phyloP scores from a whole-genome alignment of 352 stramenopile genomes.

The Pythium brachiatum region DNA sequence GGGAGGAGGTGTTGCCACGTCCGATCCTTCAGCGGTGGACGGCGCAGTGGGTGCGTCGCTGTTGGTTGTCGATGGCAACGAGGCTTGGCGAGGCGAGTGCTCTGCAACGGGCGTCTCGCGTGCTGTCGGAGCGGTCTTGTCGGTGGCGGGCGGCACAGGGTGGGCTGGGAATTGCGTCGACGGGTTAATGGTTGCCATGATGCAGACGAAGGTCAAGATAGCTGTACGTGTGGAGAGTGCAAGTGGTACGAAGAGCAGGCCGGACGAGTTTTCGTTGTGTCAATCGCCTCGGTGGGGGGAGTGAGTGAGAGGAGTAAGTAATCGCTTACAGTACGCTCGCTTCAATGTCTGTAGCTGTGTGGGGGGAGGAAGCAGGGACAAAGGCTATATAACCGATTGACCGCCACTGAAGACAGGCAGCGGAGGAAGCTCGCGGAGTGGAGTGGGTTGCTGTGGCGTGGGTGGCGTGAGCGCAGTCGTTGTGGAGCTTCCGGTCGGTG shows the following conservation, averaged over 20 bases:
- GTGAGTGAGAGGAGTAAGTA: neutral
- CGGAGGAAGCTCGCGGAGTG: neutral
- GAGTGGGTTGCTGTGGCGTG: neutral
- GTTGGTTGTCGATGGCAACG: conserved; percentile 4
- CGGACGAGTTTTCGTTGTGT: neutral
- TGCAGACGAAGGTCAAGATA: neutral
- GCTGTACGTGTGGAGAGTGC: neutral
- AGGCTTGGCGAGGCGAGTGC: conserved; percentile 20
- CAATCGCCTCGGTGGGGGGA: neutral
- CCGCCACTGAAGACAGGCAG: conserved; percentile 4
- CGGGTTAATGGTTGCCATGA: conserved; percentile 28
- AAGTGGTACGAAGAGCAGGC: too few species aligned
- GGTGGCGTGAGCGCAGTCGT: neutral
- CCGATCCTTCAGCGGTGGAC: neutral
- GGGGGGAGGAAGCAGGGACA: neutral
- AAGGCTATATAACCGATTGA: neutral
- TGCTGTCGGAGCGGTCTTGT: neutral
- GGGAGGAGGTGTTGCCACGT: neutral
- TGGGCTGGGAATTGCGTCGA: conserved; percentile 19
- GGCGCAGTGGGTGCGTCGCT: neutral
- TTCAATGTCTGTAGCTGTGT: neutral
- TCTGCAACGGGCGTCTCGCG: conserved; percentile 14
- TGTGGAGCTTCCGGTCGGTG: neutral
- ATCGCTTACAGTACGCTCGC: conserved; percentile 14
- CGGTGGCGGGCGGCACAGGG: neutral